phyloP scores from a whole-genome alignment of 768 basidiomycete species.

The Leccinum disarticulatum region DNA sequence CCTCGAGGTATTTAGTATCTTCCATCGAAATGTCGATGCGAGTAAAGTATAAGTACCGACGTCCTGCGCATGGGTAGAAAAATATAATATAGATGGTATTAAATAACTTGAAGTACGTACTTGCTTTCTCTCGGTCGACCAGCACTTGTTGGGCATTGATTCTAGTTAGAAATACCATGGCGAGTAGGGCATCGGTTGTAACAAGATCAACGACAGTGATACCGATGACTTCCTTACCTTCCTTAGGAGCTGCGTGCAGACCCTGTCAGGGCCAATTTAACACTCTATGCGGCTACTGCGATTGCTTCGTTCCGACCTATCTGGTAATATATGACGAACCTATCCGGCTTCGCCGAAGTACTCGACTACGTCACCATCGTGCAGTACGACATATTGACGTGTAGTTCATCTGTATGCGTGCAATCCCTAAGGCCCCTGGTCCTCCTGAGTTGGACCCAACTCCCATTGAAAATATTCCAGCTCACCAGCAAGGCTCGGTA shows the following conservation, averaged over 20 bases:
- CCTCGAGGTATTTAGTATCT: background rate
- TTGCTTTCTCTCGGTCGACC: background rate
- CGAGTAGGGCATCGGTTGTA: constrained; percentile 65
- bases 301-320: constrained; percentile 63
- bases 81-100: constrained; percentile 59
- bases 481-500: background rate
- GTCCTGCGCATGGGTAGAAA: constrained; percentile 11
- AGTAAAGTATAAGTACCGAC: background rate
- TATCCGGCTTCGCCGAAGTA: constrained; percentile 58
- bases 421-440: constrained; percentile 43
- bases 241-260: constrained; percentile 62
- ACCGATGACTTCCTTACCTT: constrained; percentile 76
- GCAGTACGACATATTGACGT: constrained; percentile 54
- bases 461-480: background rate
- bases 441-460: constrained; percentile 9
- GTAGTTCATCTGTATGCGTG: background rate
- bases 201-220: constrained; percentile 55
- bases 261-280: constrained; percentile 46
- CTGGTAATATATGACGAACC: constrained; percentile 61
- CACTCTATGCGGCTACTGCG: constrained; percentile 67
- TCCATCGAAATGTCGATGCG: background rate
- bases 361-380: constrained; percentile 67
- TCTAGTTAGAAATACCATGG: constrained; percentile 86
- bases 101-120: constrained; percentile 30
- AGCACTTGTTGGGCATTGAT: constrained; percentile 10